Evolutionary conservation across 345 rosid species (phyloP).

Genomic region (Pugionium cornutum): DNA sequence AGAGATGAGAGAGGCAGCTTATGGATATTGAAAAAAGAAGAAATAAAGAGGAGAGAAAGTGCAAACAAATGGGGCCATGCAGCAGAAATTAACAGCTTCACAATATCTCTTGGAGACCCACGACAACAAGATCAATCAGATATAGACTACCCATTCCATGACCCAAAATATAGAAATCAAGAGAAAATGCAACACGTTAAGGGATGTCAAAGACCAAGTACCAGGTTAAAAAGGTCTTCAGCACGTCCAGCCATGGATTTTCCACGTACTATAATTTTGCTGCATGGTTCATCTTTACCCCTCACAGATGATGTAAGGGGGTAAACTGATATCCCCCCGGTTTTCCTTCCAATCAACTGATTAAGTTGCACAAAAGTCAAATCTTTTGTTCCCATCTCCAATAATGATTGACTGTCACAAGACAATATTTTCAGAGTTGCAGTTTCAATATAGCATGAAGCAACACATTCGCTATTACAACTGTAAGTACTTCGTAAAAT

Average conservation of each 20-base stretch:
- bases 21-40: background rate
- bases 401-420: slow-evolving; percentile 77
- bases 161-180: background rate
- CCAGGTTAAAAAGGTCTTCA: slow-evolving; percentile 90
- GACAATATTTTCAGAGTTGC: background rate
- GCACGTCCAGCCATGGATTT: slow-evolving; percentile 93
- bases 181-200: slow-evolving; percentile 4
- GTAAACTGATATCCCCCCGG: slow-evolving; percentile 95
- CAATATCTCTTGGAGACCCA: background rate
- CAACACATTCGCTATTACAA: slow-evolving; percentile 14
- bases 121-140: slow-evolving; percentile 1
- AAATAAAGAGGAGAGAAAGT: slow-evolving; percentile 9
- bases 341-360: slow-evolving; percentile 97
- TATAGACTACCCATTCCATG: slow-evolving; percentile 18
- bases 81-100: background rate
- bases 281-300: slow-evolving; percentile 75
- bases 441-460: background rate
- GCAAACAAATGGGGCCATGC: background rate
- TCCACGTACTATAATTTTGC: slow-evolving; percentile 86
- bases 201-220: slow-evolving; percentile 34
- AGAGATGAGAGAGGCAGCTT: slow-evolving; percentile 6
- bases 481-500: background rate
- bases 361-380: slow-evolving; percentile 91
- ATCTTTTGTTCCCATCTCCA: slow-evolving; percentile 98
- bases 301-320: slow-evolving; percentile 85